Evolutionary conservation across 257 asterid species (phyloP).

Genomic region (Rhazya stricta): DNA sequence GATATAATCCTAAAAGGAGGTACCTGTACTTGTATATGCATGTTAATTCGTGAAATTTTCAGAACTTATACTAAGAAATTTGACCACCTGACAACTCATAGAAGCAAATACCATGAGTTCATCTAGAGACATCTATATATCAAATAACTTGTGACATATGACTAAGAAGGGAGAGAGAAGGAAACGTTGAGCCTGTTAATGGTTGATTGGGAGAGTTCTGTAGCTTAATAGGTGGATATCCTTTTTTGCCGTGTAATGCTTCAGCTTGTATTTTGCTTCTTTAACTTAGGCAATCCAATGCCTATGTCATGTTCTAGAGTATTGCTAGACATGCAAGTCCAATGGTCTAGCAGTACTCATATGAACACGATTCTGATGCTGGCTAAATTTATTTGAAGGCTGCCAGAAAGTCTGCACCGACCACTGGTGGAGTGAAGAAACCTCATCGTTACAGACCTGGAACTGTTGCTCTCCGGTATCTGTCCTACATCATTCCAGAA

Average conservation of each 20-base stretch:
- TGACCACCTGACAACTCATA: background rate
- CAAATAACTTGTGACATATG: background rate
- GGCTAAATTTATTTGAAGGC: conserved; percentile 9
- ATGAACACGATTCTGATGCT: background rate
- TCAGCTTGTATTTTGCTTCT: background rate
- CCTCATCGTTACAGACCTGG: conserved; percentile 22
- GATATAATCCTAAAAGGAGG: background rate
- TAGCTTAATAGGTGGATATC: background rate
- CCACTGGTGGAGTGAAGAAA: conserved; percentile 20
- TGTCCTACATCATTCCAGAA: background rate
- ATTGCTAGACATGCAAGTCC: background rate
- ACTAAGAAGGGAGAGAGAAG: background rate
- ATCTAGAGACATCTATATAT: background rate
- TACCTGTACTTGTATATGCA: background rate
- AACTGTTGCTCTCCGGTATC: conserved; percentile 19
- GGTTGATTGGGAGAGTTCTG: background rate
- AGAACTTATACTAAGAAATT: background rate
- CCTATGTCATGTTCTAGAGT: background rate
- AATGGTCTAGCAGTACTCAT: background rate
- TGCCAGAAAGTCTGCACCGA: conserved; percentile 21
- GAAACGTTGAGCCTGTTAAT: background rate
- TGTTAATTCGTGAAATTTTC: background rate
- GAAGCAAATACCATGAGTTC: background rate
- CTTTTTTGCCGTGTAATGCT: background rate
- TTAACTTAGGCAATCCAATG: background rate